Conservation (phyloP, 73 alveolate genomes). For the Symbiodinium pilosum region DNA sequence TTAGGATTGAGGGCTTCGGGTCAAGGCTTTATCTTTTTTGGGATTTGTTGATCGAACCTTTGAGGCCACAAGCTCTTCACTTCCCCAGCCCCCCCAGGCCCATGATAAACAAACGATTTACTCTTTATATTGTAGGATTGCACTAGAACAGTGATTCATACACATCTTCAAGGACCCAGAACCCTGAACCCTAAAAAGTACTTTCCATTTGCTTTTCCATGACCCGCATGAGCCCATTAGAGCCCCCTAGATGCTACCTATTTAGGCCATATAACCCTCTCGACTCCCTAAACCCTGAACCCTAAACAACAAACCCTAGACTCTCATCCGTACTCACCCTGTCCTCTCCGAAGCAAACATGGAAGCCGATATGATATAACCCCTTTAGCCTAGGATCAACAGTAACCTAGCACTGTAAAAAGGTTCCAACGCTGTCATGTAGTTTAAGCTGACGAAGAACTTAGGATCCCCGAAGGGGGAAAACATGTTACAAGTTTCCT, state of each 20-base stretch:
- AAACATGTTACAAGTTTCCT: too few relatives aligned
- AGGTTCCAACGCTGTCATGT: too few relatives aligned
- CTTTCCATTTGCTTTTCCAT: too few relatives aligned
- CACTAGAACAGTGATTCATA: too few relatives aligned
- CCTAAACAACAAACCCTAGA: not conserved
- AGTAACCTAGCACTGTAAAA: too few relatives aligned
- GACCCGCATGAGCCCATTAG: not conserved
- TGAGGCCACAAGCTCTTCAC: not conserved
- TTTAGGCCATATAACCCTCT: not conserved
- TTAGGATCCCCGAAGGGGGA: too few relatives aligned
- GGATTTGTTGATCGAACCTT: not conserved
- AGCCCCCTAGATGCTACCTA: not conserved
- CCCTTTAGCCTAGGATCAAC: too few relatives aligned
- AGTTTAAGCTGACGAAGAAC: too few relatives aligned
- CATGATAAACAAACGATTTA: too few relatives aligned
- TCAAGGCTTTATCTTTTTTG: not conserved
- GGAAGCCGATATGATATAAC: not conserved
- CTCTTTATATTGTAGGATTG: too few relatives aligned
- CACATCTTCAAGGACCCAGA: not conserved
- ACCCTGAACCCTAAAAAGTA: not conserved
- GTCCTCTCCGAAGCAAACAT: not conserved
- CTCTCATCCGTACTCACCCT: not conserved
- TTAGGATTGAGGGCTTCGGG: not conserved
- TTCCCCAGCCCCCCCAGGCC: too few relatives aligned
- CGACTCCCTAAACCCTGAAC: not conserved